Percentiles rank a stretch among this genome's conserved stretches.
phyloP scores from a whole-genome alignment of 371 early-diverging fungal genomes.

The Circinella umbellata region DNA sequence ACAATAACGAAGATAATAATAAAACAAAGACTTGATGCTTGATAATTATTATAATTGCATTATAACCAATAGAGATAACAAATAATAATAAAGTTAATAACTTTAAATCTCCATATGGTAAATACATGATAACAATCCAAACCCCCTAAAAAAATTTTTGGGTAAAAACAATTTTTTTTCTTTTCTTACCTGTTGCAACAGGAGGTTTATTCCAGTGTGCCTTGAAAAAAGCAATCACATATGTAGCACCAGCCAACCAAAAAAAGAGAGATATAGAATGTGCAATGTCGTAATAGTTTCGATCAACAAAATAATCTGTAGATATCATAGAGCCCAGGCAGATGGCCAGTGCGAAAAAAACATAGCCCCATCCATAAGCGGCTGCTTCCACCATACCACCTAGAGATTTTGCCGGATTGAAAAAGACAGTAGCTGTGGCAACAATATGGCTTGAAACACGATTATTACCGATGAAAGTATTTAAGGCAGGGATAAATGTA shows the following conservation, averaged over 20 bases:
- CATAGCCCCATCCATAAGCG: slow-evolving; percentile 60
- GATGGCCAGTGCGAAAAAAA: slow-evolving; percentile 53
- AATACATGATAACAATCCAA: too few species aligned
- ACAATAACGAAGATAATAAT: slow-evolving; percentile 62
- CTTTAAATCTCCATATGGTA: slow-evolving; percentile 1
- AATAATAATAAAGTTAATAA: not conserved
- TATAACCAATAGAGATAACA: not conserved
- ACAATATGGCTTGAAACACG: slow-evolving; percentile 63
- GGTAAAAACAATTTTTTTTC: too few species aligned
- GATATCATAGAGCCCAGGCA: slow-evolving; percentile 61
- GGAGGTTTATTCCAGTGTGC: slow-evolving; percentile 68
- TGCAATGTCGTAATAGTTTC: slow-evolving; percentile 40
- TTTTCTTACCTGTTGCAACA: slow-evolving; percentile 58
- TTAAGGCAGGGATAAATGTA: slow-evolving; percentile 64
- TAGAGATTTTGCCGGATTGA: slow-evolving; percentile 69
- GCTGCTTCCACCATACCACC: slow-evolving; percentile 76
- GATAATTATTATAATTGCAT: slow-evolving; percentile 16
- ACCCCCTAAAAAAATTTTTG: too few species aligned
- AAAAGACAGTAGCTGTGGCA: slow-evolving; percentile 69
- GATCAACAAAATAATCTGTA: slow-evolving; percentile 63
- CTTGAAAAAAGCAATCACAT: slow-evolving; percentile 62
- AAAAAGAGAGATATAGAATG: slow-evolving; percentile 55
- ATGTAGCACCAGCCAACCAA: slow-evolving; percentile 65
- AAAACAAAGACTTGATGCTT: slow-evolving; percentile 62
- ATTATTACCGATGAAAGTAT: slow-evolving; percentile 50